A percentile compares a stretch with the other conserved stretches of the same genome.
Conservation (phyloP, 768 basidiomycete species). For the Leccinum pellstonianum region DNA sequence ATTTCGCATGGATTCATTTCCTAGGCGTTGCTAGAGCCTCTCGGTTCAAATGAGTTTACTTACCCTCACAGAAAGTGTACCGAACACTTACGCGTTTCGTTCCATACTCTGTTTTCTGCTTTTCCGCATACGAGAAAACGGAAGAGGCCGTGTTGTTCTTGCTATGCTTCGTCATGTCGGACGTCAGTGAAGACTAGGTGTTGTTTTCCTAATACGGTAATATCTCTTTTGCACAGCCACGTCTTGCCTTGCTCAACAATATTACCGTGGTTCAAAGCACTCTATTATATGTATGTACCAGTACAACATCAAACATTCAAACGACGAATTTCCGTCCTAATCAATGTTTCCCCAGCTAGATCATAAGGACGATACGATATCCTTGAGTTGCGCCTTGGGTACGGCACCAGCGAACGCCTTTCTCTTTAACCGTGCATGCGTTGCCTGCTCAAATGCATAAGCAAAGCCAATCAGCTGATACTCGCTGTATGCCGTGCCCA, state of each 20-base stretch:
- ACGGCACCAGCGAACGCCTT: constrained; percentile 52
- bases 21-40: constrained; percentile 39
- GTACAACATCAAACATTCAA: neutral
- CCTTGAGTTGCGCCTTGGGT: constrained; percentile 50
- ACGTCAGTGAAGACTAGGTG: neutral
- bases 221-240: neutral
- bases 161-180: constrained; percentile 79
- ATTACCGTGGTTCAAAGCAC: neutral
- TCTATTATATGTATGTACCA: neutral
- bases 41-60: constrained; percentile 7
- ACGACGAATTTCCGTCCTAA: neutral
- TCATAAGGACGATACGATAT: constrained; percentile 25
- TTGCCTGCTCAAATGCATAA: constrained; percentile 56
- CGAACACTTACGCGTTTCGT: constrained; percentile 60
- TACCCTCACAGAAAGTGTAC: neutral
- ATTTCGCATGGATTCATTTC: constrained; percentile 88
- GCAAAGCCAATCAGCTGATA: constrained; percentile 41
- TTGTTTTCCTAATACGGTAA: neutral
- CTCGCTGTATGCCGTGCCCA: constrained; percentile 47
- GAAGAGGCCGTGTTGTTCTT: constrained; percentile 90
- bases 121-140: constrained; percentile 87
- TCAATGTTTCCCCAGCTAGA: neutral
- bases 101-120: constrained; percentile 78
- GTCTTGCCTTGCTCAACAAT: no score
- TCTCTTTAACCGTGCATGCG: constrained; percentile 46